Conservation (phyloP, 768 basidiomycete species). For the Favolaschia claudopus region DNA sequence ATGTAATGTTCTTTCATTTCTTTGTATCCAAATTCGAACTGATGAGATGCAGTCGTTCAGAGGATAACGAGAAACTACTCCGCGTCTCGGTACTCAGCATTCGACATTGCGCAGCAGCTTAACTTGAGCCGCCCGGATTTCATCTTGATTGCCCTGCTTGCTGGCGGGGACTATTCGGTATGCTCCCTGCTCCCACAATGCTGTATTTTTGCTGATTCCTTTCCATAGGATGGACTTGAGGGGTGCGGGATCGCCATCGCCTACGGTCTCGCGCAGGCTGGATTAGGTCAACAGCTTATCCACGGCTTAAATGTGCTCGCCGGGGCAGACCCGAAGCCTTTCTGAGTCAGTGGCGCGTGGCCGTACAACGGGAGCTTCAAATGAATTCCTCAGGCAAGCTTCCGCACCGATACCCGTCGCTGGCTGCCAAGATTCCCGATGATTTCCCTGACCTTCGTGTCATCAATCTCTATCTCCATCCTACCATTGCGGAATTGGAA, state of each 20-base stretch:
- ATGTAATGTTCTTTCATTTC: neutral
- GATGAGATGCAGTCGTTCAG: conserved; percentile 45
- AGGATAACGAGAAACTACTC: conserved; percentile 57
- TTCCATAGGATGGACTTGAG: conserved; percentile 18
- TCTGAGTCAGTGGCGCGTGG: conserved; percentile 40
- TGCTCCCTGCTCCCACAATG: conserved; percentile 26
- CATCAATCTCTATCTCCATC: conserved; percentile 45
- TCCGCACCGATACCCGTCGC: conserved; percentile 35
- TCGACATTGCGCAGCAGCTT: conserved; percentile 32
- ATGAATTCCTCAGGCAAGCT: conserved; percentile 42
- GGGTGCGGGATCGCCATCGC: conserved; percentile 16
- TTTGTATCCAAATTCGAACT: conserved; percentile 12
- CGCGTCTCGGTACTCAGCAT: conserved; percentile 37
- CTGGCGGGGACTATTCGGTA: conserved; percentile 51
- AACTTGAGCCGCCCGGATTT: conserved; percentile 38
- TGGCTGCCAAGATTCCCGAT: conserved; percentile 36
- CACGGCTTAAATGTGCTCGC: too few relatives aligned
- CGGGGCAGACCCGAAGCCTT: neutral
- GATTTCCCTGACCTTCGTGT: conserved; percentile 42
- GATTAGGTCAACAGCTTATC: neutral
- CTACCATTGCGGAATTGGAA: conserved; percentile 28
- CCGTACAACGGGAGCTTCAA: conserved; percentile 11
- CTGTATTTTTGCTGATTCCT: neutral
- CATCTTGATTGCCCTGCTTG: conserved; percentile 47
- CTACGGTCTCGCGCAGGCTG: neutral